A percentile compares a stretch with the other conserved stretches of the same genome.
These are phyloP conservation scores for Abortiporus biennis DNA, from an alignment of 1,284 basidiomycete genomes.

Conservation along the genomic window DNA sequence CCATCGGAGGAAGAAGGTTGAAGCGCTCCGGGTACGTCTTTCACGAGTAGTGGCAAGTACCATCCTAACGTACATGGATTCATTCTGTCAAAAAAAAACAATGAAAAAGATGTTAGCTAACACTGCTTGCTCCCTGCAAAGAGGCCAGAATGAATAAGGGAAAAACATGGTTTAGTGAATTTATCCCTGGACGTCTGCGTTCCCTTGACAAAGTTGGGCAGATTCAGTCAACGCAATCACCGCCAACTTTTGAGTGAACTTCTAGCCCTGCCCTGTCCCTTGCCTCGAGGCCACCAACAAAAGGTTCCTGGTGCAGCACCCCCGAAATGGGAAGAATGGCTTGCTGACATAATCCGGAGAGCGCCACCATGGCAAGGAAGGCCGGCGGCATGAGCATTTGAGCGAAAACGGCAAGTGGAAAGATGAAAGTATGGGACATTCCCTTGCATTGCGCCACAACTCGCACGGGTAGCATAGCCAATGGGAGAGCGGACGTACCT, in stretches of 20 bases:
- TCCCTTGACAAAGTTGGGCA: conserved; percentile 14
- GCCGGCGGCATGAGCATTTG: not conserved
- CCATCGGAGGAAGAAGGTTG: conserved; percentile 59
- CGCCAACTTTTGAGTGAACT: too few species aligned
- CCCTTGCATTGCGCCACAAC: too few species aligned
- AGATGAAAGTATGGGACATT: too few species aligned
- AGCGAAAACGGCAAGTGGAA: not conserved
- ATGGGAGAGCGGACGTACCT: conserved; percentile 57
- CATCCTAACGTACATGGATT: conserved; percentile 93
- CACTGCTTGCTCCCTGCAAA: too few species aligned
- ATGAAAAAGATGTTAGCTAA: conserved; percentile 7
- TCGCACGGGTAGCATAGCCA: too few species aligned
- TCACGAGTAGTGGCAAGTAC: conserved; percentile 83
- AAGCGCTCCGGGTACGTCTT: conserved; percentile 59
- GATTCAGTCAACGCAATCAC: conserved; percentile 14
- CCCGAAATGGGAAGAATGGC: too few species aligned
- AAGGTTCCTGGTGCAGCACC: too few species aligned
- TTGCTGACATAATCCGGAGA: not conserved
- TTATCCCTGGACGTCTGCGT: not conserved
- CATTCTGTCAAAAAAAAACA: conserved; percentile 52
- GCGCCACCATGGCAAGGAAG: not conserved
- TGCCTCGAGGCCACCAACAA: too few species aligned
- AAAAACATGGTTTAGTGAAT: conserved; percentile 5
- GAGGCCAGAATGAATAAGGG: not conserved
- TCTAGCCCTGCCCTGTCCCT: too few species aligned